A percentile compares a stretch with the other conserved stretches of the same genome.
These are phyloP conservation scores for Leishmania aethiopica DNA, from an alignment of 208 protist genomes.

Conservation along the genomic window DNA sequence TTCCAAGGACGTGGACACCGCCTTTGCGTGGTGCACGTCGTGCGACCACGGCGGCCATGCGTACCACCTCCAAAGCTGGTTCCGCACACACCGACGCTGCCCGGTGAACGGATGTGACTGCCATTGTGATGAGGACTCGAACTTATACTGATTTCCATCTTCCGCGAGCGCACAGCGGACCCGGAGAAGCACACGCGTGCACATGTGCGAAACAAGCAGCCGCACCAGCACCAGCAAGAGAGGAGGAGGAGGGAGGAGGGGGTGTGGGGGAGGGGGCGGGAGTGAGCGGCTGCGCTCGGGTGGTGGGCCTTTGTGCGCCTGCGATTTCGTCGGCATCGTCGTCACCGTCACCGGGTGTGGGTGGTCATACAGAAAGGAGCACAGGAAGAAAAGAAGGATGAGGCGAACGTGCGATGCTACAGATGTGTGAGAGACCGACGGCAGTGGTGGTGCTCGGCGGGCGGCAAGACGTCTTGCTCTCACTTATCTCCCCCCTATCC, in stretches of 20 bases:
- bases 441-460: not conserved
- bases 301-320: not conserved
- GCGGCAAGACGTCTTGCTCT: not conserved
- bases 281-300: not conserved
- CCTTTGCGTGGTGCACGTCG: conserved; percentile 76
- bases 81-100: conserved; percentile 69
- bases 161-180: not conserved
- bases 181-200: not conserved
- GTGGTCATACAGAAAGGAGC: not conserved
- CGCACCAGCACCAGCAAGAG: not conserved
- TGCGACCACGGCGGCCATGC: conserved; percentile 87
- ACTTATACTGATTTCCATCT: conserved; percentile 31
- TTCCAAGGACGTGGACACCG: conserved; percentile 24
- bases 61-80: conserved; percentile 82
- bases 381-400: not conserved
- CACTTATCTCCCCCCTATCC: not conserved
- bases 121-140: conserved; percentile 67
- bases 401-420: not conserved
- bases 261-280: not conserved
- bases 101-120: conserved; percentile 76
- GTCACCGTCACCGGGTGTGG: not conserved
- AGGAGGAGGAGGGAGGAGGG: not conserved
- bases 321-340: not conserved
- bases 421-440: not conserved
- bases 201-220: not conserved